phyloP scores from a whole-genome alignment of 345 rosid genomes.

The Salix purpurea region DNA sequence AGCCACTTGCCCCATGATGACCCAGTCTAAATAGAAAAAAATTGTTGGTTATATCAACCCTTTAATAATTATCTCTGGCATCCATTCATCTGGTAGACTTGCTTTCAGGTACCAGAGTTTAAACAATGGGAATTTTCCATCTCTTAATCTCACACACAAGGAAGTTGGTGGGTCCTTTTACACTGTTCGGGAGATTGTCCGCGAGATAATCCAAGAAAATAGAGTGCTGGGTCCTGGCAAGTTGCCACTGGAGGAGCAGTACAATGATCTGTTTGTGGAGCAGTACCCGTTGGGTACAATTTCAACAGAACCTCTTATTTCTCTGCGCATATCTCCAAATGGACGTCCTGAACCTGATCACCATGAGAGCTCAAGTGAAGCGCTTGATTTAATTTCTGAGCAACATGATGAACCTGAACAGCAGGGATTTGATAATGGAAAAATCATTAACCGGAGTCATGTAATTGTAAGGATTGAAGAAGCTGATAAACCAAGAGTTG shows the following conservation, averaged over 20 bases:
- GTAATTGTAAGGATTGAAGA: constrained; percentile 17
- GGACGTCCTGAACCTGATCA: constrained; percentile 35
- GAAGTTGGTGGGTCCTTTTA: constrained; percentile 98
- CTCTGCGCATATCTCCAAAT: constrained; percentile 29
- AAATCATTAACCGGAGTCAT: constrained; percentile 31
- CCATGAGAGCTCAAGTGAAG: constrained; percentile 18
- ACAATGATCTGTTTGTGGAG: constrained; percentile 34
- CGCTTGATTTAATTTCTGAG: constrained; percentile 14
- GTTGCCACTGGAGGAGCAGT: constrained; percentile 34
- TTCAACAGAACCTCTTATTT: constrained; percentile 43
- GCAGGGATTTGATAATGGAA: constrained; percentile 20
- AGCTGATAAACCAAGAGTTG: constrained; percentile 18
- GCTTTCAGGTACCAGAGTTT: constrained; percentile 59
- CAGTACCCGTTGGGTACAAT: constrained; percentile 55
- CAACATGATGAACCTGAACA: constrained; percentile 22
- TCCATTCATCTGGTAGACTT: constrained; percentile 15
- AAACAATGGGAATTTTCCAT: constrained; percentile 73
- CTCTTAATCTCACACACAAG: constrained; percentile 81
- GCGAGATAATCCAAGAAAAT: constrained; percentile 96
- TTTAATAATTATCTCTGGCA: neutral
- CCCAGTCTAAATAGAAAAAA: neutral
- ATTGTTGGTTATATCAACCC: neutral
- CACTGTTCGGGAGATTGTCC: constrained; percentile 84
- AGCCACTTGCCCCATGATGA: neutral
- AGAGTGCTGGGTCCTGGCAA: constrained; percentile 86